phyloP scores from a whole-genome alignment of 495 filamentous ascomycete species.

The Neurospora sp. region DNA sequence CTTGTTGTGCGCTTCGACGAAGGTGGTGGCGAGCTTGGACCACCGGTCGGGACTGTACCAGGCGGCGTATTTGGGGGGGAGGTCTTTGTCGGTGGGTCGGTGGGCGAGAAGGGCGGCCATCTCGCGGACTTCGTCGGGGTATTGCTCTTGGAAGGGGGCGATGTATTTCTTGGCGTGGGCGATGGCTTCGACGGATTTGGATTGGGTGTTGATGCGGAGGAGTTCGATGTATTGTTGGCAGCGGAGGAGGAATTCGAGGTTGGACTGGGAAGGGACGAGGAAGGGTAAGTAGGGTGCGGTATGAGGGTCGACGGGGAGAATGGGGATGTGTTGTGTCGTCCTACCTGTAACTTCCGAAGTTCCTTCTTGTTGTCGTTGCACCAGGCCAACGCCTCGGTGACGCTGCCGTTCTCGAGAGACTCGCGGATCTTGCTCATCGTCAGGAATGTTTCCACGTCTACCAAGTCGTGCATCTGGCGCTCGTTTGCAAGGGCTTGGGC shows the following conservation, averaged over 20 bases:
- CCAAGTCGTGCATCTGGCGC: conserved; percentile 57
- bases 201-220: conserved; percentile 49
- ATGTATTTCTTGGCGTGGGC: conserved; percentile 73
- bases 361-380: conserved; percentile 85
- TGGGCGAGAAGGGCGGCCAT: conserved; percentile 76
- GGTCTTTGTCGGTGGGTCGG: conserved; percentile 41
- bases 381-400: conserved; percentile 74
- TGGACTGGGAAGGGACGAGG: conserved; percentile 42
- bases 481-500: conserved; percentile 62
- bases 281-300: conserved; percentile 15
- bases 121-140: conserved; percentile 55
- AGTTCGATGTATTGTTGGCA: conserved; percentile 93
- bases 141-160: conserved; percentile 50
- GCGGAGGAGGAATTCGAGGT: conserved; percentile 88
- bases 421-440: conserved; percentile 66
- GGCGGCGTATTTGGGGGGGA: conserved; percentile 28
- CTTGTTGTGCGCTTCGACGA: conserved; percentile 75
- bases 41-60: conserved; percentile 67
- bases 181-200: conserved; percentile 64
- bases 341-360: conserved; percentile 71
- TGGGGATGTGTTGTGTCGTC: conserved; percentile 9
- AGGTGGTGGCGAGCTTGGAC: conserved; percentile 66
- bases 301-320: not conserved
- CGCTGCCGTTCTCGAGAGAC: conserved; percentile 58
- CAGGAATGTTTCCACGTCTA: conserved; percentile 83